Percentiles rank a stretch among this genome's conserved stretches.
phyloP scores from a whole-genome alignment of 768 basidiomycete species.

The Tephrocybe rancida region DNA sequence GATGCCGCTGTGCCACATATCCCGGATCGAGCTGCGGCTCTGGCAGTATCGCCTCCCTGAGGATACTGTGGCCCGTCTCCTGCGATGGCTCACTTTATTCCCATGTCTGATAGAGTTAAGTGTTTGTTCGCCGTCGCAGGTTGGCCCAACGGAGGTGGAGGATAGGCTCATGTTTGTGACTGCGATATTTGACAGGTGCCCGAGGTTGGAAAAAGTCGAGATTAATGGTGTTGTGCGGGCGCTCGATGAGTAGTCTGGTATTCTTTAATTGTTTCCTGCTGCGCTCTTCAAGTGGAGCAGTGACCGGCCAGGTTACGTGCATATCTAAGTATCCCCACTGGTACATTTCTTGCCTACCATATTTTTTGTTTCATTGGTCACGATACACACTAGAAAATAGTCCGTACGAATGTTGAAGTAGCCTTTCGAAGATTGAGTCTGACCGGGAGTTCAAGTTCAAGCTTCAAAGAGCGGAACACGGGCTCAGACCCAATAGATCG shows the following conservation, averaged over 20 bases:
- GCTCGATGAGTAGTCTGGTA: no score
- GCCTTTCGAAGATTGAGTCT: no score
- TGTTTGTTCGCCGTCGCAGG: constrained; percentile 15
- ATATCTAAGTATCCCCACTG: no score
- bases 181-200: constrained; percentile 6
- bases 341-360: no score
- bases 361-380: no score
- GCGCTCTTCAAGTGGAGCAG: no score
- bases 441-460: no score
- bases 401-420: no score
- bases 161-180: constrained; percentile 4
- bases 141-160: constrained; percentile 8
- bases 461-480: no score
- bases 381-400: no score
- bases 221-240: constrained; percentile 11
- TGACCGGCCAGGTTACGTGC: no score
- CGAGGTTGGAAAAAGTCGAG: constrained; percentile 5
- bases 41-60: constrained; percentile 22
- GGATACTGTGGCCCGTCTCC: constrained; percentile 17
- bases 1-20: constrained; percentile 8
- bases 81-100: constrained; percentile 22
- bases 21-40: constrained; percentile 22
- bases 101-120: constrained; percentile 15
- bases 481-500: not conserved
- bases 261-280: no score